Evolutionary conservation across 345 rosid species (phyloP), one percentile per base, ranked within the genome.

Genomic region (Ailanthus altissimus): DNA sequence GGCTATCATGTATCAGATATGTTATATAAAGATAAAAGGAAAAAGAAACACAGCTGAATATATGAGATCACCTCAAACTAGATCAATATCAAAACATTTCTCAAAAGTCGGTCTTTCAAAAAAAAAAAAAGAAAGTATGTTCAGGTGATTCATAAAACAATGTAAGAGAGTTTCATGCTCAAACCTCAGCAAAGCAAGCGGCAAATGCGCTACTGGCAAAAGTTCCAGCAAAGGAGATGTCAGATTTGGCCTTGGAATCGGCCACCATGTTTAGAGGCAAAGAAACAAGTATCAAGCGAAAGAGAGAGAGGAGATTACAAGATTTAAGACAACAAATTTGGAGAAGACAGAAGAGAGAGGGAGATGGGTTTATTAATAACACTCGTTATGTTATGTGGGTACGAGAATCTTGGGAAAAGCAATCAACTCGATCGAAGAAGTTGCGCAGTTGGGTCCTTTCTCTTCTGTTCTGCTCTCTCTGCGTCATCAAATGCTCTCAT

Each of bases 121-220:
- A 32, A 61, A 60, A 62, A 62, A n/a, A n/a, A n/a, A n/a, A 32
- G 38, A 32, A 32, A 32, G 38, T 18, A 46, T 7, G 56, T 28
- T 67, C 72, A 67, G 40, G 40, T 69, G 73, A 49, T 26, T 15
- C 43, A 28, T 28, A 28, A 28, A 69, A 49, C 43, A 16, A 28
- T 8, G 5, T n/a, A 71, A 71, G 21, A 40, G 16, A 40, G n/a
- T 13, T 72, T 32, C 6, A 21, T 10, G 18, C 26, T 15, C n/a
- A 43, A 42, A 96, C 99, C 98, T 97, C 99, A 46, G 94, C 99
- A 62, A 91, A 85, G 84, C 93, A 97, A 66, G 99, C 96, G 26
- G 99, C 97, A 74, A 97, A 97, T 61, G 98, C 98, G 83, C 99
- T 92, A 73, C 91, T 79, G 78, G 87, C 96, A 80, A 92, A 90